A percentile compares a stretch with the other conserved stretches of the same genome.
Conservation (phyloP, 2,329 filamentous ascomycete species). For the Geoglossum cookeanum region DNA sequence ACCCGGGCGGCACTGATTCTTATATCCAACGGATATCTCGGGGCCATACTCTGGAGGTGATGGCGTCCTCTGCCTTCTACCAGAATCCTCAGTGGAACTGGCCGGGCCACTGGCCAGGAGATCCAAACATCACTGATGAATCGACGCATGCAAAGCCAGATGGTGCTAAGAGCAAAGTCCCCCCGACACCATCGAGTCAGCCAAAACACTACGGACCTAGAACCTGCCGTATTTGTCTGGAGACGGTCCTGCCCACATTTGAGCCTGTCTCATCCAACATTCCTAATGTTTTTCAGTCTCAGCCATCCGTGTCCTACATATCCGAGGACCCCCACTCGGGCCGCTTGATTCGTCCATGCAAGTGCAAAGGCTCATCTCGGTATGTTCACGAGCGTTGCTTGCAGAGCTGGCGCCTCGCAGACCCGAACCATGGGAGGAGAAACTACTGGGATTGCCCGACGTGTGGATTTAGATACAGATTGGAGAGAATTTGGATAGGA, state of each 20-base stretch:
- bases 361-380: constrained; percentile 80
- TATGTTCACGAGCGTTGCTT: constrained; percentile 91
- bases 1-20: background rate
- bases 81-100: background rate
- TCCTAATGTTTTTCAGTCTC: constrained; percentile 35
- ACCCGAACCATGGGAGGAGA: constrained; percentile 41
- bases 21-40: background rate
- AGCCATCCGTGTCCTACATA: constrained; percentile 45
- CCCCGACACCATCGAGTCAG: constrained; percentile 9
- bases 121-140: background rate
- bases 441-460: constrained; percentile 81
- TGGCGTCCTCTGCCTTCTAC: background rate
- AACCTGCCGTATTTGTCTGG: constrained; percentile 79
- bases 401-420: constrained; percentile 58
- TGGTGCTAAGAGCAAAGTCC: constrained; percentile 5
- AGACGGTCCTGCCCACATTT: constrained; percentile 44
- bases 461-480: constrained; percentile 64
- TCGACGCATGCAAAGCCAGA: background rate
- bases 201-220: constrained; percentile 44
- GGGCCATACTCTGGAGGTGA: background rate
- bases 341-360: constrained; percentile 71
- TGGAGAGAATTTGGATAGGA: constrained; percentile 60
- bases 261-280: constrained; percentile 33
- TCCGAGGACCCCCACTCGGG: constrained; percentile 57
- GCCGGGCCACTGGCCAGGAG: background rate